Conservation (phyloP, 306 rosid genomes). For the Senna tora region DNA sequence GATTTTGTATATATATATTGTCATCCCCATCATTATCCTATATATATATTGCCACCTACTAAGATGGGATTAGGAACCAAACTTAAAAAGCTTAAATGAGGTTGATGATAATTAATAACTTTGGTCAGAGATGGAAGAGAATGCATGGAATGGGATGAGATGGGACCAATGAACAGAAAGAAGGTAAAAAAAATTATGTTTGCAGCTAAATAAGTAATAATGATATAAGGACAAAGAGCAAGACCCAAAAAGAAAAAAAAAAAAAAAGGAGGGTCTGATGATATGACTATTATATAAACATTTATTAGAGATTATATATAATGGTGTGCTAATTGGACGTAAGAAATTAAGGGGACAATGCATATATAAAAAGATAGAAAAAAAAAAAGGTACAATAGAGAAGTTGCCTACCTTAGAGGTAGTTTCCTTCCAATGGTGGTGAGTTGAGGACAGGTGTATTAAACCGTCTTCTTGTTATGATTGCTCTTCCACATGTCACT, state of each 20-base stretch:
- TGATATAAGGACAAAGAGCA: conserved; percentile 30
- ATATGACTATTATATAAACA: conserved; percentile 11
- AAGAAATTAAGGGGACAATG: not conserved
- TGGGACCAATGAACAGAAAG: conserved; percentile 26
- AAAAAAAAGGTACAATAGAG: not conserved
- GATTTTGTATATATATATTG: not conserved
- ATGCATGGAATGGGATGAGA: conserved; percentile 11
- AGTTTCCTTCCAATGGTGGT: conserved; percentile 17
- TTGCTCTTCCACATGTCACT: conserved; percentile 30
- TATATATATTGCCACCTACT: not conserved
- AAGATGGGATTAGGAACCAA: not conserved
- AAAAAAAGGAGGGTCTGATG: not conserved
- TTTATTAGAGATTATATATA: not conserved
- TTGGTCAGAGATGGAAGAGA: conserved; percentile 10
- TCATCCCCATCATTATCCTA: not conserved
- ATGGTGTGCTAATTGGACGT: conserved; percentile 15
- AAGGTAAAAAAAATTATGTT: conserved; percentile 16
- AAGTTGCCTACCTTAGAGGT: conserved; percentile 23
- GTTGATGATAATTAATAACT: conserved; percentile 20
- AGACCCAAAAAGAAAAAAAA: not conserved
- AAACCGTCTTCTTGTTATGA: conserved; percentile 47
- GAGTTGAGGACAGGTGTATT: conserved; percentile 44
- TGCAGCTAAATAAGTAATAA: conserved; percentile 6
- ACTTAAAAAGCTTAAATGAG: conserved; percentile 6
- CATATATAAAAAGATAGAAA: not conserved